Percentiles rank a stretch among this genome's conserved stretches.
Evolutionary conservation across 2,329 filamentous ascomycete genomes (phyloP).

Genomic region (Dactylella cylindrospora): DNA sequence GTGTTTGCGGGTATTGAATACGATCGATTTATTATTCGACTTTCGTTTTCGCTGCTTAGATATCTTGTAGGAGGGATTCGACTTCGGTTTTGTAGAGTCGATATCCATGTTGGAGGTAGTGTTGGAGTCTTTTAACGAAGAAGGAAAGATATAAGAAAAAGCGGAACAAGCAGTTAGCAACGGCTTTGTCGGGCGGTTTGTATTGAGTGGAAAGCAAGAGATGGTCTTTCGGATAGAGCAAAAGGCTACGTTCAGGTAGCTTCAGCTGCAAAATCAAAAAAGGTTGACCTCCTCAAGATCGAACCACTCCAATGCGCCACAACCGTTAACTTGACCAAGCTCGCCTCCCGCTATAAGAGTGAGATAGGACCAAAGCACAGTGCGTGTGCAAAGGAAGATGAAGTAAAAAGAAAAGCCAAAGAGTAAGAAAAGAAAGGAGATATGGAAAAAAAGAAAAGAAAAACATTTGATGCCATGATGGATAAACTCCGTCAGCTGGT

Average conservation of each 20-base stretch:
- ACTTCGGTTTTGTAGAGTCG: slow-evolving; percentile 33
- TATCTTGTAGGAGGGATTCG: slow-evolving; percentile 19
- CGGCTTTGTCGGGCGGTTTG: slow-evolving; percentile 36
- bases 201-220: slow-evolving; percentile 34
- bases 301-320: slow-evolving; percentile 43
- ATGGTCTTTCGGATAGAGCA: slow-evolving; percentile 41
- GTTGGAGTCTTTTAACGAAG: slow-evolving; percentile 41
- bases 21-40: slow-evolving; percentile 33
- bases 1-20: slow-evolving; percentile 37
- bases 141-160: slow-evolving; percentile 44
- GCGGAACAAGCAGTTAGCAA: slow-evolving; percentile 38
- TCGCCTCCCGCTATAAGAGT: slow-evolving; percentile 17
- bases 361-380: slow-evolving; percentile 40
- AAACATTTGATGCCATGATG: no score
- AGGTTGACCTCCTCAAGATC: slow-evolving; percentile 27
- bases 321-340: slow-evolving; percentile 37
- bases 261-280: slow-evolving; percentile 42
- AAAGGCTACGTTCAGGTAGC: slow-evolving; percentile 43
- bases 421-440: neutral
- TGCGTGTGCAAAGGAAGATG: slow-evolving; percentile 28
- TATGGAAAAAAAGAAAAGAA: no score
- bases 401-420: slow-evolving; percentile 1
- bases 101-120: slow-evolving; percentile 41
- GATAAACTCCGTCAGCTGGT: no score
- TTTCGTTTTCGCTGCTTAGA: slow-evolving; percentile 36